Evolutionary conservation across 2,329 filamentous ascomycete genomes (phyloP).

Genomic region (Scedosporium apiospermum): DNA sequence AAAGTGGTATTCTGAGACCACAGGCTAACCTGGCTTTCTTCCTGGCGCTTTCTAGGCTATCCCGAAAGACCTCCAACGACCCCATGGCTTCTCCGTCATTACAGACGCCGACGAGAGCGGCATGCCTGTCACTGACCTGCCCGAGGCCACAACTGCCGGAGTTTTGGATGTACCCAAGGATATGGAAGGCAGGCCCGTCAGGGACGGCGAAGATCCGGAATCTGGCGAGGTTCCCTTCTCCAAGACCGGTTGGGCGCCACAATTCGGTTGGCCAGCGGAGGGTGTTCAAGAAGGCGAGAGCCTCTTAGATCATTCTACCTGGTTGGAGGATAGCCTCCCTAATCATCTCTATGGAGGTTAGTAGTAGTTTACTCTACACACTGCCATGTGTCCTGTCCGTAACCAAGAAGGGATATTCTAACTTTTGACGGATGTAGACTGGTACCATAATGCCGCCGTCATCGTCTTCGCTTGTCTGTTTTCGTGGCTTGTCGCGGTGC

Average conservation of each 20-base stretch:
- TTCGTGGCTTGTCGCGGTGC: constrained; percentile 81
- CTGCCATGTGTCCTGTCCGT: not conserved
- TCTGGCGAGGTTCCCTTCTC: constrained; percentile 37
- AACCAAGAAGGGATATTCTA: not conserved
- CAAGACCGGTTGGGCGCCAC: constrained; percentile 77
- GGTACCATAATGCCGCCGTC: constrained; percentile 95
- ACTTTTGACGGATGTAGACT: constrained; percentile 46
- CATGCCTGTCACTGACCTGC: constrained; percentile 64
- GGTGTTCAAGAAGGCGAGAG: constrained; percentile 51
- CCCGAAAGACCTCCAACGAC: constrained; percentile 53
- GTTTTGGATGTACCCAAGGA: constrained; percentile 48
- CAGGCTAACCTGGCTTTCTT: not conserved
- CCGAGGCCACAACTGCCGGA: constrained; percentile 61
- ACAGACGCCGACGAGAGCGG: constrained; percentile 72
- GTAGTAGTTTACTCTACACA: not conserved
- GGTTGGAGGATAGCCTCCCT: constrained; percentile 72
- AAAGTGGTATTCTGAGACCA: constrained; percentile 10
- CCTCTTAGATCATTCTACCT: constrained; percentile 79
- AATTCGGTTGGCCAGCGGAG: constrained; percentile 63
- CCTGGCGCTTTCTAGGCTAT: constrained; percentile 36
- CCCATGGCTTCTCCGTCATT: constrained; percentile 59
- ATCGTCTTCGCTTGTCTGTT: constrained; percentile 86
- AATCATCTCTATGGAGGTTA: constrained; percentile 83
- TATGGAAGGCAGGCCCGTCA: constrained; percentile 34
- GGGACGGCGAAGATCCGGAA: constrained; percentile 40